Evolutionary conservation across 2,329 filamentous ascomycete genomes (phyloP).

Genomic region (Aspergillus oerlinghausenensis): DNA sequence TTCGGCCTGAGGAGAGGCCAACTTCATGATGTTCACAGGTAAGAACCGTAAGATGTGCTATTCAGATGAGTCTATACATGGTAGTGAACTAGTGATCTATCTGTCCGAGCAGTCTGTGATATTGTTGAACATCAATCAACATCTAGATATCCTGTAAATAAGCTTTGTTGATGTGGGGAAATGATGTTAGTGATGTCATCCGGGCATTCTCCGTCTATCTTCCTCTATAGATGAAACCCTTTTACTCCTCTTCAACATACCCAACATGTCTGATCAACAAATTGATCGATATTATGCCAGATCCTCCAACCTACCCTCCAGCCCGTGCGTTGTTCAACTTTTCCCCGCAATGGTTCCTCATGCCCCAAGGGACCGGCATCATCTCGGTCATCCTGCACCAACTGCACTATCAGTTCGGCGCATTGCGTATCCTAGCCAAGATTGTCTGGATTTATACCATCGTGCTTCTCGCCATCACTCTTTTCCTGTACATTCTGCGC

Average conservation of each 20-base stretch:
- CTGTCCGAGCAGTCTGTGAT: too few relatives aligned
- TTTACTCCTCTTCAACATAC: too few relatives aligned
- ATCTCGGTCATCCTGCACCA: slow-evolving; percentile 33
- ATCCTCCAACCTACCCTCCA: slow-evolving; percentile 3
- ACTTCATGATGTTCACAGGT: slow-evolving; percentile 7
- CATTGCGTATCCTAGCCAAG: slow-evolving; percentile 32
- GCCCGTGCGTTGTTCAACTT: slow-evolving; percentile 29
- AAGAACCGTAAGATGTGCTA: too few relatives aligned
- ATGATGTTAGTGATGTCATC: not conserved
- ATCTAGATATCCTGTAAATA: too few relatives aligned
- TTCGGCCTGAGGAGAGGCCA: slow-evolving; percentile 13
- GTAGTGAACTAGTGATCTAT: too few relatives aligned
- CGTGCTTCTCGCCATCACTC: slow-evolving; percentile 24
- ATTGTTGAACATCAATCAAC: too few relatives aligned
- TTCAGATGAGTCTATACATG: too few relatives aligned
- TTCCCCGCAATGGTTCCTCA: slow-evolving; percentile 35
- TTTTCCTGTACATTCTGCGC: slow-evolving; percentile 31
- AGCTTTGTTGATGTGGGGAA: too few relatives aligned
- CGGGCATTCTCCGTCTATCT: not conserved
- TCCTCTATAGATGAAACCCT: too few relatives aligned
- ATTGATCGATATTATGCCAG: not conserved
- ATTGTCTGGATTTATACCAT: slow-evolving; percentile 39
- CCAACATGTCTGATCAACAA: too few relatives aligned
- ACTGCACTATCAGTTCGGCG: slow-evolving; percentile 39
- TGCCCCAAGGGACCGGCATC: slow-evolving; percentile 38